phyloP scores from a whole-genome alignment of 495 filamentous ascomycete species.

The Ramalina intermedia region DNA sequence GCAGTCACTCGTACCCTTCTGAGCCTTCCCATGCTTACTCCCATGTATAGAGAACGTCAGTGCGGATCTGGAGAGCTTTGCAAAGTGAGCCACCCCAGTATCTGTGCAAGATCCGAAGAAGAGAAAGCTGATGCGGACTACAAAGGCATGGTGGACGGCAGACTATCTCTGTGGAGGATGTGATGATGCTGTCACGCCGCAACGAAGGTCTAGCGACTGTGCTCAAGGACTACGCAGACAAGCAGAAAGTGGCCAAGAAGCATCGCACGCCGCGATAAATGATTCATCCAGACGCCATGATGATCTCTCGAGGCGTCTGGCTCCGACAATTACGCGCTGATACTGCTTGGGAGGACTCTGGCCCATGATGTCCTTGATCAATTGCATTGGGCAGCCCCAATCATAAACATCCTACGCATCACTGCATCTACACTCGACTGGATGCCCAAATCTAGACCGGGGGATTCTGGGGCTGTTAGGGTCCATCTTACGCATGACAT shows the following conservation, averaged over 20 bases:
- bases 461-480: too few species aligned
- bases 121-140: neutral
- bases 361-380: too few species aligned
- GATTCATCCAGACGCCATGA: too few species aligned
- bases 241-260: conserved; percentile 22
- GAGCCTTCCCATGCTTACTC: neutral
- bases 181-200: conserved; percentile 68
- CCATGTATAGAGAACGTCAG: conserved; percentile 48
- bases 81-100: conserved; percentile 33
- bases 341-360: too few species aligned
- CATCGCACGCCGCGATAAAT: neutral
- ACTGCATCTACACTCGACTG: too few species aligned
- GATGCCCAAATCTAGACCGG: too few species aligned
- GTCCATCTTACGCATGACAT: too few species aligned
- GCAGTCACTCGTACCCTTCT: neutral
- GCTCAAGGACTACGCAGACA: conserved; percentile 51
- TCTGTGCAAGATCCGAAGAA: neutral
- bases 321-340: too few species aligned
- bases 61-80: conserved; percentile 67
- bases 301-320: too few species aligned
- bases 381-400: too few species aligned
- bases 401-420: too few species aligned
- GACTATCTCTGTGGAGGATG: conserved; percentile 71
- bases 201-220: conserved; percentile 73
- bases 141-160: conserved; percentile 65